Conservation (phyloP, 192 early-diverging fungal genomes). For the Ambispora gerdemannii region DNA sequence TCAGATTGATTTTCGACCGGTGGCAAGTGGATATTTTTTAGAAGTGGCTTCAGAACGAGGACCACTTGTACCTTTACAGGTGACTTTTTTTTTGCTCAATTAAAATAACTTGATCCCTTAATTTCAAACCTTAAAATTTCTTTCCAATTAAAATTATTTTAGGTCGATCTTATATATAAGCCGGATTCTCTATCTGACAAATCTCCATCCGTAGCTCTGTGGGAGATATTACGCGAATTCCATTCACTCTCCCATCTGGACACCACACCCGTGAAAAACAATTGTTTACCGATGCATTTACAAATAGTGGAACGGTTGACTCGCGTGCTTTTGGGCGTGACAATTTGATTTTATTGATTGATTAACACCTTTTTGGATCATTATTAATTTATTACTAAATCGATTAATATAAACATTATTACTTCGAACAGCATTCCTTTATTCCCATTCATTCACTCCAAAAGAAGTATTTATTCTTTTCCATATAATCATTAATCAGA, state of each 20-base stretch:
- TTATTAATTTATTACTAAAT: too few species aligned
- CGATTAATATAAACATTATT: too few species aligned
- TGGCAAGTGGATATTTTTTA: neutral
- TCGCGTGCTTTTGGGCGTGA: slow-evolving; percentile 36
- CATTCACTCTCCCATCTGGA: slow-evolving; percentile 51
- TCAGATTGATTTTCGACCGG: neutral
- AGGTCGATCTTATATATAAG: slow-evolving; percentile 39
- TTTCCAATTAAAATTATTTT: neutral
- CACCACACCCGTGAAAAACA: slow-evolving; percentile 41
- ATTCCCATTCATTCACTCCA: too few species aligned
- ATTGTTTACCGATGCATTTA: slow-evolving; percentile 50
- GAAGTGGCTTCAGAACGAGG: neutral
- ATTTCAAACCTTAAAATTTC: neutral
- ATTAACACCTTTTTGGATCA: too few species aligned
- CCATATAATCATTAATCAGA: too few species aligned
- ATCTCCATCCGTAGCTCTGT: slow-evolving; percentile 37
- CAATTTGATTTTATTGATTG: too few species aligned
- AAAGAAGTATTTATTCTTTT: too few species aligned
- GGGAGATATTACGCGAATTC: slow-evolving; percentile 51
- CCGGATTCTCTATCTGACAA: slow-evolving; percentile 22
- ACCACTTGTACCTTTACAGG: neutral
- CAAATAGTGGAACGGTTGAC: slow-evolving; percentile 48
- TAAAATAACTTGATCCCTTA: neutral
- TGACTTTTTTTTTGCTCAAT: neutral
- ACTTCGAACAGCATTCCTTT: too few species aligned